These are phyloP conservation scores for Quercus variabilis DNA, from an alignment of 306 rosid species.

Conservation along the genomic window DNA sequence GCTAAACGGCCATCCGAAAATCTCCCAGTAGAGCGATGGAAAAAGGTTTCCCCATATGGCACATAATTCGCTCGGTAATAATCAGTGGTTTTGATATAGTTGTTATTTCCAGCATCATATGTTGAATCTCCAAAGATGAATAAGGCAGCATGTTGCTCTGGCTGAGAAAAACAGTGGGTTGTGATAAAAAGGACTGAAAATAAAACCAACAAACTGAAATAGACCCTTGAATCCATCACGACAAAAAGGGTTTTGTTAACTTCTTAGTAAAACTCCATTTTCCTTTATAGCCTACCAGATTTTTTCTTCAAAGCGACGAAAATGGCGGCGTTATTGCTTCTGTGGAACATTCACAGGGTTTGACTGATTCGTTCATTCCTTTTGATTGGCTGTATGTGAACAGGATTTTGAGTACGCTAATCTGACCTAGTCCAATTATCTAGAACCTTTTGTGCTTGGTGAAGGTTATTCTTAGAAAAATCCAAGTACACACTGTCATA, in stretches of 20 bases:
- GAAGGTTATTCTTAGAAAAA: no score
- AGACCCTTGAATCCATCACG: not conserved
- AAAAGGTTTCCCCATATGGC: slow-evolving; percentile 37
- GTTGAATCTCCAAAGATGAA: slow-evolving; percentile 39
- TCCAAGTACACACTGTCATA: no score
- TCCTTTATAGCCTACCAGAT: not conserved
- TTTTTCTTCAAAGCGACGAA: no score
- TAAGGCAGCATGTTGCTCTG: slow-evolving; percentile 1
- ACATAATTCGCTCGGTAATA: not conserved
- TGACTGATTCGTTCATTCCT: no score
- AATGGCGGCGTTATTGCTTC: no score
- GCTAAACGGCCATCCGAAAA: slow-evolving; percentile 26
- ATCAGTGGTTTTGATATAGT: slow-evolving; percentile 16
- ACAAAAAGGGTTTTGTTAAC: no score
- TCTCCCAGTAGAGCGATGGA: slow-evolving; percentile 25
- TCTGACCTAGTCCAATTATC: no score
- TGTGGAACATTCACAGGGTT: no score
- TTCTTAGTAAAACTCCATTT: not conserved
- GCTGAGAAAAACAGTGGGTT: not conserved
- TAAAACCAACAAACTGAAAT: not conserved
- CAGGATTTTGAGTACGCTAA: no score
- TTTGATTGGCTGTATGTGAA: no score
- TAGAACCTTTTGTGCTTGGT: no score
- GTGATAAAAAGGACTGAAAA: not conserved
- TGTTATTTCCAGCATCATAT: slow-evolving; percentile 34